Conservation (phyloP, 345 rosid species). For the Brassica cretica region DNA sequence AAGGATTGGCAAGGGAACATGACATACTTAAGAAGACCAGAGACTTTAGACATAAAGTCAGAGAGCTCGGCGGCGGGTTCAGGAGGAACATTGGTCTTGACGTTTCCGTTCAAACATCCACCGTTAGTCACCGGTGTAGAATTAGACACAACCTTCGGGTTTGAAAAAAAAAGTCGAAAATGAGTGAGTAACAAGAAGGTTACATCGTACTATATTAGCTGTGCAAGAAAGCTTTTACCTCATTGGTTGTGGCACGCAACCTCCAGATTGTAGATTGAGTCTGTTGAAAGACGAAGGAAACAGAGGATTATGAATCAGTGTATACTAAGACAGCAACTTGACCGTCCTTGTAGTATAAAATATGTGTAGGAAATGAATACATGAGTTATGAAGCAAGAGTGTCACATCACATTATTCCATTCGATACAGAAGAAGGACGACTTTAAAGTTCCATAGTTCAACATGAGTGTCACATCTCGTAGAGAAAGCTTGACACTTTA, state of each 20-base stretch:
- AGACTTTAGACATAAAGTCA: conserved; percentile 87
- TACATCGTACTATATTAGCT: not conserved
- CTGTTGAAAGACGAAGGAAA: conserved; percentile 35
- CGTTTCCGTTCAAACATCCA: conserved; percentile 41
- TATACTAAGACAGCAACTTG: not conserved
- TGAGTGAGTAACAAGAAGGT: not conserved
- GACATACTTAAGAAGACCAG: conserved; percentile 81
- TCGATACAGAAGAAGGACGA: not conserved
- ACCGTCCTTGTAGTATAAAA: conserved; percentile 2
- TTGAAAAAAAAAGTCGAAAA: conserved; percentile 2
- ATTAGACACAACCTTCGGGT: not conserved
- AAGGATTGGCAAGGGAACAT: not conserved
- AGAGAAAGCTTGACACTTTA: conserved; percentile 13
- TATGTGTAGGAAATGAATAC: not conserved
- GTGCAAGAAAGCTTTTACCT: conserved; percentile 43
- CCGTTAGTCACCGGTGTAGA: not conserved
- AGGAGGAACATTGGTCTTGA: conserved; percentile 46
- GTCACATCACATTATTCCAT: not conserved
- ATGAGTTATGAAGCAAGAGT: not conserved
- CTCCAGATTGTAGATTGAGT: conserved; percentile 46
- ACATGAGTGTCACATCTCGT: not conserved
- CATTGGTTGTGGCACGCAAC: conserved; percentile 56
- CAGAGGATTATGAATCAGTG: not conserved
- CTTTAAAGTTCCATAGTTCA: not conserved
- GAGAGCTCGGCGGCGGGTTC: conserved; percentile 52